phyloP scores from a whole-genome alignment of 106 monocot genomes.

The Platanthera guangdongensis region DNA sequence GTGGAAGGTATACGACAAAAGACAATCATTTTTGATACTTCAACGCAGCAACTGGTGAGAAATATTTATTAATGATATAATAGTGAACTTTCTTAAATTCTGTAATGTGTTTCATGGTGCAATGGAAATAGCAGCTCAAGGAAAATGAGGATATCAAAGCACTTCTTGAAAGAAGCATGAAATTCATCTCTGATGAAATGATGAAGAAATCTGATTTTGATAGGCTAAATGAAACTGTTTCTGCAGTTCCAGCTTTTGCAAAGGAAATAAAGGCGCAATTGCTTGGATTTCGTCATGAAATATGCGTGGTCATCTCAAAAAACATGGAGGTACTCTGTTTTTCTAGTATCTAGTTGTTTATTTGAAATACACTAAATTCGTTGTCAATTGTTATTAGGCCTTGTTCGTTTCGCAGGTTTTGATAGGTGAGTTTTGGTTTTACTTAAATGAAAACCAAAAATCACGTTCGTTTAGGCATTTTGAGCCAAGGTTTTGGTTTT shows the following conservation, averaged over 20 bases:
- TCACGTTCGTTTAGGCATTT: too few species aligned
- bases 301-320: conserved; percentile 33
- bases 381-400: background rate
- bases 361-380: background rate
- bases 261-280: conserved; percentile 48
- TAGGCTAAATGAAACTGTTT: conserved; percentile 49
- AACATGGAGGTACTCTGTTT: conserved; percentile 50
- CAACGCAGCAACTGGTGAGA: conserved; percentile 61
- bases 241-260: conserved; percentile 44
- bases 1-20: conserved; percentile 81
- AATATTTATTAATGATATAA: background rate
- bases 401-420: too few species aligned
- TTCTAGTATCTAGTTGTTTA: background rate
- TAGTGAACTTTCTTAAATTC: background rate
- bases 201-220: conserved; percentile 31
- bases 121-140: conserved; percentile 53
- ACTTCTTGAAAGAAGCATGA: conserved; percentile 53
- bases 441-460: too few species aligned
- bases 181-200: conserved; percentile 35
- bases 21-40: conserved; percentile 47
- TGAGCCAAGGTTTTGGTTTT: too few species aligned
- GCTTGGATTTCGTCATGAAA: conserved; percentile 33
- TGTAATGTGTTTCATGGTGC: conserved; percentile 7
- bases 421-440: too few species aligned
- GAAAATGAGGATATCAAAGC: conserved; percentile 67